These are phyloP conservation scores for Saturnispora saitoi DNA, from an alignment of 805 yeast genomes.

Conservation along the genomic window DNA sequence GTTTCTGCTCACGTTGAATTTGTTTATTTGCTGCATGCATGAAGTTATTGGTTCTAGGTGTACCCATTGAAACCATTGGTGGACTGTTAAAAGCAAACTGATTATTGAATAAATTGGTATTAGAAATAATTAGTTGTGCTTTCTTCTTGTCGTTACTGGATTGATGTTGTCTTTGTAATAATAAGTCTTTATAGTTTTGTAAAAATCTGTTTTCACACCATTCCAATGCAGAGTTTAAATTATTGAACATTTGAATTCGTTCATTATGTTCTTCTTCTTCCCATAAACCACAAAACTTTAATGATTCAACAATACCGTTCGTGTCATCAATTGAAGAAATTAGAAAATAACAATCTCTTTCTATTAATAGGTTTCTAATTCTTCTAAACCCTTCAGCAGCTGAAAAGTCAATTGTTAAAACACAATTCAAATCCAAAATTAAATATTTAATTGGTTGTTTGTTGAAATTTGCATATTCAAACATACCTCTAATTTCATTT, in stretches of 20 bases:
- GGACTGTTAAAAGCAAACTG: constrained; percentile 2
- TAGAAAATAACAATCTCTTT: constrained; percentile 61
- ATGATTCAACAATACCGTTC: constrained; percentile 57
- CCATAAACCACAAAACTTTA: constrained; percentile 79
- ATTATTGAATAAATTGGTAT: constrained; percentile 8
- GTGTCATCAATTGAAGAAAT: constrained; percentile 69
- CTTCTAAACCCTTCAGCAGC: constrained; percentile 95
- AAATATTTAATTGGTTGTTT: constrained; percentile 66
- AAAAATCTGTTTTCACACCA: constrained; percentile 95
- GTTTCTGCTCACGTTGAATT: constrained; percentile 25
- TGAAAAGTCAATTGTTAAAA: constrained; percentile 77
- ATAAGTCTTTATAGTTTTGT: constrained; percentile 41
- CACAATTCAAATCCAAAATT: constrained; percentile 77
- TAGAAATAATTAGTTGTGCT: constrained; percentile 10
- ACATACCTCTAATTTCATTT: constrained; percentile 53
- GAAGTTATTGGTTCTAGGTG: constrained; percentile 47
- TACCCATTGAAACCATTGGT: constrained; percentile 28
- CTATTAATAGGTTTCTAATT: constrained; percentile 66
- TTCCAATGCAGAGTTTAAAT: constrained; percentile 81
- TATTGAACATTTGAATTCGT: constrained; percentile 56
- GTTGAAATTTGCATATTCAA: constrained; percentile 45
- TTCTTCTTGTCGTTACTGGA: constrained; percentile 9
- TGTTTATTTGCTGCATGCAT: constrained; percentile 42
- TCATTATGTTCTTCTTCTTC: constrained; percentile 38
- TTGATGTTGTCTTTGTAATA: not conserved